Conservation (phyloP, 371 early-diverging fungal genomes). For the Funneliformis caledonium region DNA sequence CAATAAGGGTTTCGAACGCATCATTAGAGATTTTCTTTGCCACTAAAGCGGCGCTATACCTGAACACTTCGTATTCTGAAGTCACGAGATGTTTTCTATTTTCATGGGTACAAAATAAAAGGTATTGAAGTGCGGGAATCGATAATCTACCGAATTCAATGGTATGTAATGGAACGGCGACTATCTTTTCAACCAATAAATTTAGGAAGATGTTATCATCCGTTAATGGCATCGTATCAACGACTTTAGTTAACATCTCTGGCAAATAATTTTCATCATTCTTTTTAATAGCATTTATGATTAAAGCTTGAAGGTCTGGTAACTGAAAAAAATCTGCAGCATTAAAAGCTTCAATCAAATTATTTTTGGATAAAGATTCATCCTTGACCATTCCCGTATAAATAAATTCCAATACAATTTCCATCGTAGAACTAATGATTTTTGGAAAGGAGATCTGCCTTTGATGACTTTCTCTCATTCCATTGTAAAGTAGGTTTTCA, state of each 20-base stretch:
- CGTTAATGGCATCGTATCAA: background rate
- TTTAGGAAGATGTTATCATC: background rate
- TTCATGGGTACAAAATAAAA: background rate
- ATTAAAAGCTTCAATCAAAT: background rate
- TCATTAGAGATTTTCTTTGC: background rate
- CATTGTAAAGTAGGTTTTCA: background rate
- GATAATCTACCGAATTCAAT: background rate
- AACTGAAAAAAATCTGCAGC: conserved; percentile 25
- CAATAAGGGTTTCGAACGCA: background rate
- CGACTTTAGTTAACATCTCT: background rate
- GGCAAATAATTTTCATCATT: background rate
- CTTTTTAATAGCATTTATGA: background rate
- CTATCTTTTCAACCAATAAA: background rate
- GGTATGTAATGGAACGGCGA: background rate
- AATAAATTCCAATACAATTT: conserved; percentile 24
- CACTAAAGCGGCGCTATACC: background rate
- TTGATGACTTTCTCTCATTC: background rate
- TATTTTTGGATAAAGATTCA: background rate
- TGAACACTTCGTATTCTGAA: conserved; percentile 27
- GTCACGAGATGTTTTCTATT: background rate
- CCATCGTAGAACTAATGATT: background rate
- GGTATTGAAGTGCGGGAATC: background rate
- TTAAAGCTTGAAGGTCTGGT: background rate
- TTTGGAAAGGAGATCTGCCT: conserved; percentile 9
- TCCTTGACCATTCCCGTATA: conserved; percentile 24